phyloP scores from a whole-genome alignment of 2,329 filamentous ascomycete species.

The Monilinia fructicola region DNA sequence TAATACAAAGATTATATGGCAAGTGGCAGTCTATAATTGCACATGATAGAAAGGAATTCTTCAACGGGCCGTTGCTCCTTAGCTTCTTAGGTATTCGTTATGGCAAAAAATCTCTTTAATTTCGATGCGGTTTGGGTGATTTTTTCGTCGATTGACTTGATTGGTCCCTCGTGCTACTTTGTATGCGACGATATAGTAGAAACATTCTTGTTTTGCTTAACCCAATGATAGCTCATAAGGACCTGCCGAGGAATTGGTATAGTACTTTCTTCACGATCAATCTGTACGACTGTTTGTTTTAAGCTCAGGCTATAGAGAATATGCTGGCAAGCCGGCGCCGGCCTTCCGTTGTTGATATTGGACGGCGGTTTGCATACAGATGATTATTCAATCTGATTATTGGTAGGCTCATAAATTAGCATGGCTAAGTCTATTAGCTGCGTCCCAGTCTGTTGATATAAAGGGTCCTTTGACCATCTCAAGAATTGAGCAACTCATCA shows the following conservation, averaged over 20 bases:
- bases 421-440: background rate
- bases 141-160: conserved; percentile 2
- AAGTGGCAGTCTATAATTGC: conserved; percentile 19
- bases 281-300: background rate
- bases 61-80: conserved; percentile 22
- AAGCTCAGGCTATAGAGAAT: conserved; percentile 33
- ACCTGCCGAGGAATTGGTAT: conserved; percentile 1
- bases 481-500: background rate
- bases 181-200: background rate
- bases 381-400: background rate
- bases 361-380: background rate
- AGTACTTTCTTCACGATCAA: conserved; percentile 14
- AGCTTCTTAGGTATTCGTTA: conserved; percentile 3
- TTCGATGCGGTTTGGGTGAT: background rate
- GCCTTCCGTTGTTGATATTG: conserved; percentile 28
- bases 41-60: conserved; percentile 19
- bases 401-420: background rate
- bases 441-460: conserved; percentile 11
- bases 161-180: background rate
- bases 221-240: background rate
- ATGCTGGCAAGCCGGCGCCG: conserved; percentile 32
- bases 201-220: background rate
- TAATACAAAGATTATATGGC: background rate
- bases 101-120: conserved; percentile 10
- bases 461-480: conserved; percentile 9